A percentile compares a stretch with the other conserved stretches of the same genome.
These are phyloP conservation scores for Penicillium sp. DNA, from an alignment of 2,329 filamentous ascomycete genomes.

Conservation along the genomic window DNA sequence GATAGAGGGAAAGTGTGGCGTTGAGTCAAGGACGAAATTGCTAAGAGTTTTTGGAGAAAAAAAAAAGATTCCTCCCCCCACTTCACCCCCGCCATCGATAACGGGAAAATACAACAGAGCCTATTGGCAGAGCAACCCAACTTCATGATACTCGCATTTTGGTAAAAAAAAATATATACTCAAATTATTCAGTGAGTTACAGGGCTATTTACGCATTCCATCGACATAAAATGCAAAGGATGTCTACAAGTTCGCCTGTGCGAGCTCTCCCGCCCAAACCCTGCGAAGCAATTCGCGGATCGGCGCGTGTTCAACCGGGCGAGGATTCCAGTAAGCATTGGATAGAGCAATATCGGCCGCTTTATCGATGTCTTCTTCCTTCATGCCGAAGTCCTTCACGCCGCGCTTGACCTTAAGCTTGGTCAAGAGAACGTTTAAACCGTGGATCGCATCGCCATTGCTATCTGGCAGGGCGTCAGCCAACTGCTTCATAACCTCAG, in stretches of 20 bases:
- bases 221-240: not conserved
- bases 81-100: conserved; percentile 33
- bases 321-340: conserved; percentile 61
- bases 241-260: conserved; percentile 51
- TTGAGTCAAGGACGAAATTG: conserved; percentile 11
- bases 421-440: conserved; percentile 56
- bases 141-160: conserved; percentile 1
- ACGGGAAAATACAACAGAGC: conserved; percentile 17
- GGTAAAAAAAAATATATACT: not conserved
- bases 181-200: too few species aligned
- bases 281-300: conserved; percentile 58
- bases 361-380: conserved; percentile 59
- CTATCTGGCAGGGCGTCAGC: conserved; percentile 56
- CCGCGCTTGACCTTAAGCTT: conserved; percentile 55
- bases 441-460: conserved; percentile 57
- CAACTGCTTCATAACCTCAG: conserved; percentile 53
- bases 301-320: conserved; percentile 51
- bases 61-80: conserved; percentile 22
- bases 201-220: not conserved
- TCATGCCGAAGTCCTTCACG: conserved; percentile 57
- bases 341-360: conserved; percentile 58
- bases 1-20: conserved; percentile 5
- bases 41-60: conserved; percentile 18
- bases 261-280: conserved; percentile 61
- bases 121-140: conserved; percentile 20